phyloP scores from a whole-genome alignment of 768 basidiomycete genomes.

The Kwoniella dejecticola region DNA sequence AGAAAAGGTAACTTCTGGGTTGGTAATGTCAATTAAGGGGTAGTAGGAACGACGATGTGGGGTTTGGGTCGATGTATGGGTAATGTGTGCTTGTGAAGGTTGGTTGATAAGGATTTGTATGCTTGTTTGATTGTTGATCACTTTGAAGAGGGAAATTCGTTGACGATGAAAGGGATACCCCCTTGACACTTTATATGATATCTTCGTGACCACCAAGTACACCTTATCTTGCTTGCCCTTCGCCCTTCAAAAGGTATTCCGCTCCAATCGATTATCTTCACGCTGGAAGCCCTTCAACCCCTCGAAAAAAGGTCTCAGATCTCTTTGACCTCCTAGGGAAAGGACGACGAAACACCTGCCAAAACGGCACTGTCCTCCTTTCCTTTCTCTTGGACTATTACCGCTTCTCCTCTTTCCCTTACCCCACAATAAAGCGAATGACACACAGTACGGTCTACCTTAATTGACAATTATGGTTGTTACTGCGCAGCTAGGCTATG shows the following conservation, averaged over 20 bases:
- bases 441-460: not conserved
- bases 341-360: conserved; percentile 1
- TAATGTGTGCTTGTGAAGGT: not conserved
- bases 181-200: not conserved
- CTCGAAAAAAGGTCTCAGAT: conserved; percentile 2
- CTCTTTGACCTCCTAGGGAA: not conserved
- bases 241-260: not conserved
- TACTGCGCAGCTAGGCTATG: not conserved
- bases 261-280: not conserved
- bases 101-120: not conserved
- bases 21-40: not conserved
- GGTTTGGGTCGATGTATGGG: not conserved
- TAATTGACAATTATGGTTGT: not conserved
- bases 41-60: not conserved
- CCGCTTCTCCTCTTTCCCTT: not conserved
- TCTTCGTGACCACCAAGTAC: not conserved
- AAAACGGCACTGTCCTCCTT: too few species aligned
- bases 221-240: not conserved
- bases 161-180: not conserved
- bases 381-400: not conserved
- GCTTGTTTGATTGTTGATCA: not conserved
- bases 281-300: not conserved
- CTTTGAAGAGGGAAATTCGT: not conserved
- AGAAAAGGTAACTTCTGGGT: not conserved
- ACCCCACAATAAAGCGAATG: not conserved